A percentile compares a stretch with the other conserved stretches of the same genome.
These are phyloP conservation scores for Terana coerulea DNA, from an alignment of 768 basidiomycete genomes.

Conservation along the genomic window DNA sequence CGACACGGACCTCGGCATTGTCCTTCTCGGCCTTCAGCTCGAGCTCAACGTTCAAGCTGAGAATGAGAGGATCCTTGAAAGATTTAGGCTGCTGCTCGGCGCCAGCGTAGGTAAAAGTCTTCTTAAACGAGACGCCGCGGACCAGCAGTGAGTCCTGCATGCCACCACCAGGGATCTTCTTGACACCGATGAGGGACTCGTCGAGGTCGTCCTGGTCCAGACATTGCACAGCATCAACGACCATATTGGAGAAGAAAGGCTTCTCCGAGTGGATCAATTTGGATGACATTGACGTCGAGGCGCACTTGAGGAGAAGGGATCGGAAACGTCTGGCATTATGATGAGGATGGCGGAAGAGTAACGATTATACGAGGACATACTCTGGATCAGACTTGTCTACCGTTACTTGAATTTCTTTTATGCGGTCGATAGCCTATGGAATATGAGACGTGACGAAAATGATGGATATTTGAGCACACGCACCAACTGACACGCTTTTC, in stretches of 20 bases:
- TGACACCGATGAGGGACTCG: conserved; percentile 93
- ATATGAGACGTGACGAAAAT: too few species aligned
- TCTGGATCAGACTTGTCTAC: conserved; percentile 88
- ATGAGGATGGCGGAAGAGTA: background rate
- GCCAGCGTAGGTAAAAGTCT: conserved; percentile 98
- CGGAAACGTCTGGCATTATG: conserved; percentile 77
- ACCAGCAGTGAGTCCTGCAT: conserved; percentile 94
- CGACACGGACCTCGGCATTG: conserved; percentile 97
- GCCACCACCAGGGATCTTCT: conserved; percentile 96
- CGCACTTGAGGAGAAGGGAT: conserved; percentile 92
- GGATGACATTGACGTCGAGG: conserved; percentile 99
- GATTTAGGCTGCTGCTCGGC: conserved; percentile 98
- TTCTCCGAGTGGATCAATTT: conserved; percentile 99
- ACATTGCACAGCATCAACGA: conserved; percentile 92
- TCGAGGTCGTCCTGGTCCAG: conserved; percentile 93
- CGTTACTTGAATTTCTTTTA: conserved; percentile 85
- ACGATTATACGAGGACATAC: too few species aligned
- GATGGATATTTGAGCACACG: conserved; percentile 27
- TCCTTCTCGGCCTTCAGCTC: conserved; percentile 99
- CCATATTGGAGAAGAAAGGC: conserved; percentile 98
- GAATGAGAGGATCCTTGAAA: conserved; percentile 83
- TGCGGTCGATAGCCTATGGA: conserved; percentile 73
- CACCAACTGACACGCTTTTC: conserved; percentile 83
- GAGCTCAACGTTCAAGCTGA: conserved; percentile 95
- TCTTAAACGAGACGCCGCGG: conserved; percentile 95